Percentiles rank a stretch among this genome's conserved stretches.
Conservation (phyloP, 495 filamentous ascomycete species). For the Penicillium silybi region DNA sequence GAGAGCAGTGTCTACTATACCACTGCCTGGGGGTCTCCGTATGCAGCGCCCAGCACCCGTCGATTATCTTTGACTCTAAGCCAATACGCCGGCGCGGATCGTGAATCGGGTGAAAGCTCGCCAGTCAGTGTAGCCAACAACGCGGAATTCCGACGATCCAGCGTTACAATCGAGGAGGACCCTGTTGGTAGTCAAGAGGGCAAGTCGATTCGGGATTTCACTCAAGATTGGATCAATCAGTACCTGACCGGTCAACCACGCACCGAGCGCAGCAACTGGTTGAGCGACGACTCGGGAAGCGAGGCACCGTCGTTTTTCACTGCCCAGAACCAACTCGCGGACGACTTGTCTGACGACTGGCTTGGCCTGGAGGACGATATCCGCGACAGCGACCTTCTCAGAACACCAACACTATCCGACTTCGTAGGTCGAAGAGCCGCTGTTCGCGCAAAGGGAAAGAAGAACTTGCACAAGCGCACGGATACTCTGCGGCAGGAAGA, state of each 20-base stretch:
- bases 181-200: slow-evolving; percentile 35
- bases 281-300: slow-evolving; percentile 67
- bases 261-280: slow-evolving; percentile 65
- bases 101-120: slow-evolving; percentile 35
- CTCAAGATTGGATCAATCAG: slow-evolving; percentile 74
- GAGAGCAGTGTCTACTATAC: slow-evolving; percentile 56
- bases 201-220: slow-evolving; percentile 54
- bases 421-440: slow-evolving; percentile 31
- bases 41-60: slow-evolving; percentile 53
- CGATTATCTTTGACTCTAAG: slow-evolving; percentile 43
- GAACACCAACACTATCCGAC: slow-evolving; percentile 42
- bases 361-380: slow-evolving; percentile 43
- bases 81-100: slow-evolving; percentile 36
- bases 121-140: slow-evolving; percentile 44
- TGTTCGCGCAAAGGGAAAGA: slow-evolving; percentile 41
- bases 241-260: slow-evolving; percentile 59
- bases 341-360: slow-evolving; percentile 42
- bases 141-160: slow-evolving; percentile 52
- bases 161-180: slow-evolving; percentile 25
- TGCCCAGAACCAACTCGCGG: slow-evolving; percentile 40
- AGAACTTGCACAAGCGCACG: slow-evolving; percentile 50
- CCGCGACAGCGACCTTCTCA: slow-evolving; percentile 37
- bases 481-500: slow-evolving; percentile 63
- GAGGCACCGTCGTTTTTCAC: slow-evolving; percentile 46
- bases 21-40: slow-evolving; percentile 72